Evolutionary conservation across 345 rosid species (phyloP).

Genomic region (Salix viminalis): DNA sequence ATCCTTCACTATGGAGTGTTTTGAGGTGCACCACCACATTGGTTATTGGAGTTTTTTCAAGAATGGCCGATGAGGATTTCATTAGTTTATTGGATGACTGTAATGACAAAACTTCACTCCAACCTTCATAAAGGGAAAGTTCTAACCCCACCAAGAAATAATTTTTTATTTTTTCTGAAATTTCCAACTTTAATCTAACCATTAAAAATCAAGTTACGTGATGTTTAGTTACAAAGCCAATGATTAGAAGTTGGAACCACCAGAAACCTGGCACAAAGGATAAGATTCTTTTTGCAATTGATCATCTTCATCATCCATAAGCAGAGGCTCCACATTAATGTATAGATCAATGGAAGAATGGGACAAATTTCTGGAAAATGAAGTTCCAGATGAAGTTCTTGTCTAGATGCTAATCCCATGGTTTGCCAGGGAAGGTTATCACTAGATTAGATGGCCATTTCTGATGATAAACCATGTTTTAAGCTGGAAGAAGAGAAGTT

Average conservation of each 20-base stretch:
- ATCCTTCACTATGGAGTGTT: not conserved
- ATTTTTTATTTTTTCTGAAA: not conserved
- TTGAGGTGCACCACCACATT: not conserved
- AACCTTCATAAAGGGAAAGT: not conserved
- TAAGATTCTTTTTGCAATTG: too few relatives aligned
- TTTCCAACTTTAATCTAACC: not conserved
- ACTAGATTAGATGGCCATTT: not conserved
- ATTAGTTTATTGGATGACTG: not conserved
- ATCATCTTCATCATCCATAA: too few relatives aligned
- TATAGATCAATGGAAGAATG: not conserved
- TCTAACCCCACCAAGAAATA: not conserved
- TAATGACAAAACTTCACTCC: not conserved
- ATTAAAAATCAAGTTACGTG: not conserved
- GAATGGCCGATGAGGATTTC: not conserved
- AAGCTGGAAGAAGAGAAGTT: not conserved
- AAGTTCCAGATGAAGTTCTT: not conserved
- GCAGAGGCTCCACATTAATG: too few relatives aligned
- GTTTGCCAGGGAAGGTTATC: not conserved
- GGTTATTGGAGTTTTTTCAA: not conserved
- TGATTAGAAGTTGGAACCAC: too few relatives aligned
- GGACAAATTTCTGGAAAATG: not conserved
- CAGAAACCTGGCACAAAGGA: too few relatives aligned
- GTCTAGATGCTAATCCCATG: not conserved
- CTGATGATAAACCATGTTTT: not conserved
- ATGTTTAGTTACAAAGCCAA: not conserved